Evolutionary conservation across 2,329 filamentous ascomycete species (phyloP).

Genomic region (Cryphonectria carpinicola): DNA sequence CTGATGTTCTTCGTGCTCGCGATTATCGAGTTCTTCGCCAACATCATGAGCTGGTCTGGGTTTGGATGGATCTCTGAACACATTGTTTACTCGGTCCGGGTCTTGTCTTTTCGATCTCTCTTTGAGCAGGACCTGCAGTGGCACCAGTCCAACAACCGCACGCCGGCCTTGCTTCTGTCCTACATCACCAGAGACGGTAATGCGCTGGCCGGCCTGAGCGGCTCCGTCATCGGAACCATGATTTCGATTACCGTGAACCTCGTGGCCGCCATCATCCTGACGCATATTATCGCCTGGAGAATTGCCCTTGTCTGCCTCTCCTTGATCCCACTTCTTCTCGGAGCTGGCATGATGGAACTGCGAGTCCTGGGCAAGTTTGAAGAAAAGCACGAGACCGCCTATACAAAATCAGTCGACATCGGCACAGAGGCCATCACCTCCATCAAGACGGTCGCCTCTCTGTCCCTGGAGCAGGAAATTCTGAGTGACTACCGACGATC

Average conservation of each 20-base stretch:
- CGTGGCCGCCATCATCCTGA: constrained; percentile 67
- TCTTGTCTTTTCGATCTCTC: constrained; percentile 59
- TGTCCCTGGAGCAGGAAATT: constrained; percentile 58
- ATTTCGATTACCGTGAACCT: constrained; percentile 72
- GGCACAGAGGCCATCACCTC: constrained; percentile 69
- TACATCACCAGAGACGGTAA: constrained; percentile 73
- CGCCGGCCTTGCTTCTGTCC: constrained; percentile 64
- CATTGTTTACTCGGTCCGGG: constrained; percentile 58
- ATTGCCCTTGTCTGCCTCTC: constrained; percentile 75
- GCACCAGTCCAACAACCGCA: constrained; percentile 69
- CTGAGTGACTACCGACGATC: constrained; percentile 57
- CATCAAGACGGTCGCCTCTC: constrained; percentile 64
- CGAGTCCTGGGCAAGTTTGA: constrained; percentile 65
- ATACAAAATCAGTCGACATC: constrained; percentile 64
- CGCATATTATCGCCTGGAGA: constrained; percentile 75
- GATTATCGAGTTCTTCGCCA: constrained; percentile 62
- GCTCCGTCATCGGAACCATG: constrained; percentile 70
- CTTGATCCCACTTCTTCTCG: constrained; percentile 69
- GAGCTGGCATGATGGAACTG: constrained; percentile 71
- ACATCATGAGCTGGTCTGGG: constrained; percentile 57
- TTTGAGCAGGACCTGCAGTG: constrained; percentile 63
- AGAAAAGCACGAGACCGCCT: constrained; percentile 66
- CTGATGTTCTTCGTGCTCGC: constrained; percentile 65
- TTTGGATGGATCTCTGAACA: constrained; percentile 63
- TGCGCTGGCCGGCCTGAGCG: constrained; percentile 69